A percentile compares a stretch with the other conserved stretches of the same genome.
These are phyloP conservation scores for Dimocarpus longan DNA, from an alignment of 345 rosid genomes.

Conservation along the genomic window DNA sequence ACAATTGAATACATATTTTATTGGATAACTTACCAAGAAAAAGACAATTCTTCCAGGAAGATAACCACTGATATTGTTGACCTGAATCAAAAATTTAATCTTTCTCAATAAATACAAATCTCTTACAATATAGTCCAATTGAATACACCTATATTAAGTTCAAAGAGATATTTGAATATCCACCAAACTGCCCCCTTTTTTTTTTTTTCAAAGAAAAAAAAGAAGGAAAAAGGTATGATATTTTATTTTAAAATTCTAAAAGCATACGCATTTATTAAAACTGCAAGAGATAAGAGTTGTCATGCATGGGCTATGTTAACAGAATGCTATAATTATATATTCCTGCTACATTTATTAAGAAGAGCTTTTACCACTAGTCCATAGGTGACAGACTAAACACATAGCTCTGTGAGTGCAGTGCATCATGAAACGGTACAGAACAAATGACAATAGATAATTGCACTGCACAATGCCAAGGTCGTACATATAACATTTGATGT, in stretches of 20 bases:
- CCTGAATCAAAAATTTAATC: slow-evolving; percentile 49
- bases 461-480: background rate
- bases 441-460: too few relatives aligned
- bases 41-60: slow-evolving; percentile 98
- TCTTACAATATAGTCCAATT: slow-evolving; percentile 1
- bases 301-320: background rate
- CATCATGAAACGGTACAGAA: too few relatives aligned
- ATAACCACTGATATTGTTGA: slow-evolving; percentile 97
- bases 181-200: background rate
- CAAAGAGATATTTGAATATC: background rate
- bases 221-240: slow-evolving; percentile 3
- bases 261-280: background rate
- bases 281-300: background rate
- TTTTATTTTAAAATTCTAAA: background rate
- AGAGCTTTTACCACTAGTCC: background rate
- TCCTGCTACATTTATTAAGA: background rate
- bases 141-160: background rate
- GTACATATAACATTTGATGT: background rate
- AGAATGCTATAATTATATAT: background rate
- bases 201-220: too few relatives aligned
- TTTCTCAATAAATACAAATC: slow-evolving; percentile 7
- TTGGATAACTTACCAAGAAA: slow-evolving; percentile 74
- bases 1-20: background rate
- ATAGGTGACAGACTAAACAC: background rate
- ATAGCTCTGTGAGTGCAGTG: too few relatives aligned